These are phyloP conservation scores for Amoebophrya sp. DNA, from an alignment of 169 alveolate genomes.

Conservation along the genomic window DNA sequence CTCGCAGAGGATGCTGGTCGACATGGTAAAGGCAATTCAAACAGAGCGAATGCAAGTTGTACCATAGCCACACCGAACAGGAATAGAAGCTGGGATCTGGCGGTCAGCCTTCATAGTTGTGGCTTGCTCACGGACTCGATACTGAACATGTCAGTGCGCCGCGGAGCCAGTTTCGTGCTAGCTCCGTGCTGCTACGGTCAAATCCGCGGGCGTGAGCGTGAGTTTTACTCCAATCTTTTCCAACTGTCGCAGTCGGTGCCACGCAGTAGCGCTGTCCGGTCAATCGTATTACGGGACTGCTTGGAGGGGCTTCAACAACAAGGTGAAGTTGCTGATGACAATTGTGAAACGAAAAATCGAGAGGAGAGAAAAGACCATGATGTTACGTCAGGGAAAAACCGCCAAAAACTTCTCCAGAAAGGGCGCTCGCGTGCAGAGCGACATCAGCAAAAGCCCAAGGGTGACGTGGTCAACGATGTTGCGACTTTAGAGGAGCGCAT, in stretches of 20 bases:
- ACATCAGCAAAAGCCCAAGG: too few species aligned
- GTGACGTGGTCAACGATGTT: too few species aligned
- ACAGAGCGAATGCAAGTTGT: background rate
- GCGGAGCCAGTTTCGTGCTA: background rate
- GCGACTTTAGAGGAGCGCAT: too few species aligned
- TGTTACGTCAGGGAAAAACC: background rate
- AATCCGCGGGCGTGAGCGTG: background rate
- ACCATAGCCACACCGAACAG: background rate
- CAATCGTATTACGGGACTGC: background rate
- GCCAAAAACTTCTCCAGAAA: too few species aligned
- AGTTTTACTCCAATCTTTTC: background rate
- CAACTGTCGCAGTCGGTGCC: background rate
- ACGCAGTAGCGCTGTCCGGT: background rate
- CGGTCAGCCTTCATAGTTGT: background rate
- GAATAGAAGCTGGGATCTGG: background rate
- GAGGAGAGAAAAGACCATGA: background rate
- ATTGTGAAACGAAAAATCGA: background rate
- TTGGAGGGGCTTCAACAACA: background rate
- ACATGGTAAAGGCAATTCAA: background rate
- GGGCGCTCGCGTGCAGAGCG: too few species aligned
- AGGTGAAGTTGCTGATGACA: background rate
- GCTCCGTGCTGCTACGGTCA: slow-evolving; percentile 13
- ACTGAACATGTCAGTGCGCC: background rate
- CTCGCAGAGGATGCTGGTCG: background rate
- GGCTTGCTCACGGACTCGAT: background rate